Evolutionary conservation across 2,329 filamentous ascomycete species (phyloP).

Genomic region (Sarocladiaceae sp.): DNA sequence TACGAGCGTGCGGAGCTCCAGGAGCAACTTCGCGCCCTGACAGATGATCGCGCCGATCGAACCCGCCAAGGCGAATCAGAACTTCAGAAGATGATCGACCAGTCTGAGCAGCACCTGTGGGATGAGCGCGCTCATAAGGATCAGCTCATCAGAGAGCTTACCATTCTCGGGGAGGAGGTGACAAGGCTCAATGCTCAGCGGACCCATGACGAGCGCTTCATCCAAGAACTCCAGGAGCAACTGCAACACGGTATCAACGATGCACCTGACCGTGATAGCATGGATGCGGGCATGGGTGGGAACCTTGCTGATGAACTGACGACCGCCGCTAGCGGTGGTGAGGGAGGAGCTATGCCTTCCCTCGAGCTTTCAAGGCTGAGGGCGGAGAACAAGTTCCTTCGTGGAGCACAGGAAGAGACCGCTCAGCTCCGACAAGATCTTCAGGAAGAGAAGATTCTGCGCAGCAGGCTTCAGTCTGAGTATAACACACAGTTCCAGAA

Average conservation of each 20-base stretch:
- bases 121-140: slow-evolving; percentile 39
- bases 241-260: slow-evolving; percentile 29
- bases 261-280: background rate
- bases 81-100: slow-evolving; percentile 33
- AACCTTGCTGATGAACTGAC: slow-evolving; percentile 57
- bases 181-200: slow-evolving; percentile 40
- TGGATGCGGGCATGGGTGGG: background rate
- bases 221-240: slow-evolving; percentile 56
- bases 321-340: slow-evolving; percentile 33
- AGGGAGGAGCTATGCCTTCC: slow-evolving; percentile 32
- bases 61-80: slow-evolving; percentile 32
- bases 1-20: slow-evolving; percentile 49
- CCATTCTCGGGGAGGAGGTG: slow-evolving; percentile 40
- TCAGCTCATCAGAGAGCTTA: slow-evolving; percentile 38
- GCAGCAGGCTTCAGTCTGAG: slow-evolving; percentile 46
- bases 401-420: slow-evolving; percentile 48
- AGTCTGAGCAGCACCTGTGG: slow-evolving; percentile 35
- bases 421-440: slow-evolving; percentile 49
- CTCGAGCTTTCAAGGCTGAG: slow-evolving; percentile 52
- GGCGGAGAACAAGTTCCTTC: slow-evolving; percentile 54
- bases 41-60: slow-evolving; percentile 26
- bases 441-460: slow-evolving; percentile 45
- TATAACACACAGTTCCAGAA: slow-evolving; percentile 54
- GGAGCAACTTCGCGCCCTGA: slow-evolving; percentile 36
- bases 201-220: slow-evolving; percentile 45